Conservation (phyloP, 495 filamentous ascomycete species). For the Podospora comata region DNA sequence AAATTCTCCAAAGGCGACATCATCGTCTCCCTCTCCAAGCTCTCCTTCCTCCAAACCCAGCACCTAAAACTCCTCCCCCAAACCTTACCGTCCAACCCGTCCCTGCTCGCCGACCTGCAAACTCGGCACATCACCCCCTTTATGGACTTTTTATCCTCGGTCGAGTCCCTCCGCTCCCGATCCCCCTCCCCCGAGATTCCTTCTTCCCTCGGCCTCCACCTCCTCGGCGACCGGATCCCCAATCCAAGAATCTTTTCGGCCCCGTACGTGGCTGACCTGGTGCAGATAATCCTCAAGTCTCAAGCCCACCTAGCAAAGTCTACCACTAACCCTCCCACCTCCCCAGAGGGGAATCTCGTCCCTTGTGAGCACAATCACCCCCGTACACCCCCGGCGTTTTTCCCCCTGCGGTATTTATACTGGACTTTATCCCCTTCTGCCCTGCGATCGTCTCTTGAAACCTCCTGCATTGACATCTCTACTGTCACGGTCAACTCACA, state of each 20-base stretch:
- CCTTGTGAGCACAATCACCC: background rate
- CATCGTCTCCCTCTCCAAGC: conserved; percentile 75
- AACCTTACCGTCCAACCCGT: background rate
- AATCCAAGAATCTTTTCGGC: background rate
- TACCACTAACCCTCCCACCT: background rate
- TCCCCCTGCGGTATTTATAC: background rate
- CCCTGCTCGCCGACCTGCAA: conserved; percentile 9
- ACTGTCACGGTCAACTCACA: background rate
- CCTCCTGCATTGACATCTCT: background rate
- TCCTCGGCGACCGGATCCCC: background rate
- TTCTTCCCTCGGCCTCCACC: background rate
- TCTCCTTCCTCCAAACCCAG: conserved; percentile 72
- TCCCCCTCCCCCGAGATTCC: background rate
- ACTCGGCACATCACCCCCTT: conserved; percentile 25
- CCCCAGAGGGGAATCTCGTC: background rate
- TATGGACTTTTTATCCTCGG: background rate
- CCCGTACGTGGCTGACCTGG: background rate
- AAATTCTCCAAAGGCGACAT: conserved; percentile 88
- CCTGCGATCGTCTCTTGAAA: background rate
- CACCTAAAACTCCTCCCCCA: conserved; percentile 48
- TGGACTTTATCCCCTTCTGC: background rate
- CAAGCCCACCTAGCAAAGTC: background rate
- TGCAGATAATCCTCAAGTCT: background rate
- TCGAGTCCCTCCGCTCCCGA: conserved; percentile 7
- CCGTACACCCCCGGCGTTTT: background rate